Evolutionary conservation across 495 filamentous ascomycete species (phyloP), one percentile per base, ranked within the genome.

Genomic region (Rhizodiscina lignyota): DNA sequence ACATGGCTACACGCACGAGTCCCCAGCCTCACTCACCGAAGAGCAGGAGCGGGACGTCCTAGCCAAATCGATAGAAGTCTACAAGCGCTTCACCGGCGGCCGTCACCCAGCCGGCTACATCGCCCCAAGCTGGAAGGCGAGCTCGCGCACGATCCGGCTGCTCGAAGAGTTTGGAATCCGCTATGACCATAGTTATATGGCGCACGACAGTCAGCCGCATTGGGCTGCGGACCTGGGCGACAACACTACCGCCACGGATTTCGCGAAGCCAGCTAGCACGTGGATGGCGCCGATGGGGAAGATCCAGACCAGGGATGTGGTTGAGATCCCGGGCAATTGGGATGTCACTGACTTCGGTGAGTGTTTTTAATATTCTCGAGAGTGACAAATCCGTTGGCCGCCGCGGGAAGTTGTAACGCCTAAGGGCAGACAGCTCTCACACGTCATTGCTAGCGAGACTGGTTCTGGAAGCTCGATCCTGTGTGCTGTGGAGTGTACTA

Each of bases 41-140:
- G 26, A 48, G 19, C 52, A 63, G 37, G 47, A 63, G 36, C 31
- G 49, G 19, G 54, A 53, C 34, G 49, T 63, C 12, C 41, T 63
- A 15, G 39, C 32, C 0, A 52, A 53, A 30, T 47, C 39, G 11
- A 52, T 58, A 23, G 38, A 55, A 4, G 45, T 56, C 0, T 20
- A 58, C 19, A 56, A 46, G 1, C 32, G 41, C 2, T 52, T 58
- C 32, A 49, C 44, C 3, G 52, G 50, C 0, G 54, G 55, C 36
- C 39, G 35, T 23, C 60, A 57, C 0, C 38, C 38, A 15, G 60
- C 59, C 5, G 56, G 49, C 36, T n/a, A n/a, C n/a, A n/a, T n/a
- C n/a, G n/a, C n/a, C n/a, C n/a, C n/a, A n/a, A n/a, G 61, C 48
- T 84, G 77, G 78, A 70, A 78, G 40, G 73, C 72, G 3, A 68